phyloP scores from a whole-genome alignment of 345 rosid genomes.

The Eucalyptus urophylla region DNA sequence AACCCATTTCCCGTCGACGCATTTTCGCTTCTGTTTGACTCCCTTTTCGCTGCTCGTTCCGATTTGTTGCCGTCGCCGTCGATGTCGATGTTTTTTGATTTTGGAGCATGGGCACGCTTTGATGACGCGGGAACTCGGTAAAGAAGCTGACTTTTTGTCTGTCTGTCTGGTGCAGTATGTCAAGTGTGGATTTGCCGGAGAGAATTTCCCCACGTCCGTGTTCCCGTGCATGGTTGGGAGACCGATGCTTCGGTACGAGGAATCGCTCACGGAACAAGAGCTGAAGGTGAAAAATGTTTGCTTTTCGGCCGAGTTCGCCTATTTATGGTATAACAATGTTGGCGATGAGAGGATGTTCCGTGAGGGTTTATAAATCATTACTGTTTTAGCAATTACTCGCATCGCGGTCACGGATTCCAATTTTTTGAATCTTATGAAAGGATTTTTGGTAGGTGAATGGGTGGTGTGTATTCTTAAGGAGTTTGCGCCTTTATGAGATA shows the following conservation, averaged over 20 bases:
- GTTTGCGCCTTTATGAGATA: not conserved
- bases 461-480: not conserved
- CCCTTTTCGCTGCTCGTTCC: not conserved
- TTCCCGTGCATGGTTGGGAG: constrained; percentile 94
- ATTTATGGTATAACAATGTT: not conserved
- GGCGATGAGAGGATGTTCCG: not conserved
- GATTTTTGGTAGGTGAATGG: not conserved
- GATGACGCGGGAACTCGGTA: not conserved
- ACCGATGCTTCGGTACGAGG: constrained; percentile 89
- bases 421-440: not conserved
- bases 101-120: not conserved
- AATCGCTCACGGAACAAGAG: constrained; percentile 85
- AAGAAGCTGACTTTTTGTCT: not conserved
- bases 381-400: not conserved
- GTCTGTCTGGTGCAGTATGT: constrained; percentile 57
- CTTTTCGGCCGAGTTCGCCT: not conserved
- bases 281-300: constrained; percentile 37
- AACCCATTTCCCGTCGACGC: not conserved
- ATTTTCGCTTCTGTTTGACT: not conserved
- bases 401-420: not conserved
- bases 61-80: not conserved
- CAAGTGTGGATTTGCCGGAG: constrained; percentile 97
- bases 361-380: not conserved
- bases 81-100: not conserved
- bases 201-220: constrained; percentile 92